These are phyloP conservation scores for Lolium multiflorum DNA, from an alignment of 176 grass and related monocot genomes.

Conservation along the genomic window DNA sequence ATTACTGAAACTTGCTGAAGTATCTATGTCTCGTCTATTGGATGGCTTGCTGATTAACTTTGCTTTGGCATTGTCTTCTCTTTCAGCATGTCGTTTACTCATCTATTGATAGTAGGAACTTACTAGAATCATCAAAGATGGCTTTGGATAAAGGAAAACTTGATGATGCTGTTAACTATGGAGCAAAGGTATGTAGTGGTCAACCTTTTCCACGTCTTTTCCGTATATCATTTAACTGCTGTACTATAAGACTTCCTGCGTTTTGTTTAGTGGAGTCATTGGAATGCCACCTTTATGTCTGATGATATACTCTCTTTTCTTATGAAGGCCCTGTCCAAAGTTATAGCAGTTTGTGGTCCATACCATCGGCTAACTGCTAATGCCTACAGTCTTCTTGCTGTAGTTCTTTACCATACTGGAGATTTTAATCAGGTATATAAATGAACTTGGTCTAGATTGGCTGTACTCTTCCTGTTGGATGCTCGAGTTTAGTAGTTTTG, in stretches of 20 bases:
- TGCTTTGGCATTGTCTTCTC: conserved; percentile 16
- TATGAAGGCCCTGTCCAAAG: conserved; percentile 90
- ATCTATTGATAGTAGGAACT: conserved; percentile 89
- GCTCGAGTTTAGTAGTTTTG: conserved; percentile 19
- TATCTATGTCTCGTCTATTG: background rate
- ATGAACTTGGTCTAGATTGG: conserved; percentile 5
- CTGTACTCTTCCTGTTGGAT: conserved; percentile 27
- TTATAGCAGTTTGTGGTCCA: conserved; percentile 91
- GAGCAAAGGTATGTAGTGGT: conserved; percentile 71
- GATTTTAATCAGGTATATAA: conserved; percentile 91
- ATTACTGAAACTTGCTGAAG: conserved; percentile 29
- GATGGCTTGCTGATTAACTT: conserved; percentile 14
- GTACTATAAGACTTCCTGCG: conserved; percentile 9
- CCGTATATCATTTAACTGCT: conserved; percentile 12
- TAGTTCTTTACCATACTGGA: conserved; percentile 99
- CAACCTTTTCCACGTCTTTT: conserved; percentile 10
- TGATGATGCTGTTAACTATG: conserved; percentile 90
- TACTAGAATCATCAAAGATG: conserved; percentile 94
- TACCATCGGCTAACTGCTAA: conserved; percentile 95
- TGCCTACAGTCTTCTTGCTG: conserved; percentile 97
- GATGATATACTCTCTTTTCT: conserved; percentile 12
- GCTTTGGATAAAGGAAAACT: conserved; percentile 99
- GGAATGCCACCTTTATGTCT: conserved; percentile 25
- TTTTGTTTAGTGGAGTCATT: background rate
- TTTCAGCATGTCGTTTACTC: conserved; percentile 86